These are phyloP conservation scores for Papiliotrema terrestris DNA, from an alignment of 1,284 basidiomycete genomes.

Conservation along the genomic window DNA sequence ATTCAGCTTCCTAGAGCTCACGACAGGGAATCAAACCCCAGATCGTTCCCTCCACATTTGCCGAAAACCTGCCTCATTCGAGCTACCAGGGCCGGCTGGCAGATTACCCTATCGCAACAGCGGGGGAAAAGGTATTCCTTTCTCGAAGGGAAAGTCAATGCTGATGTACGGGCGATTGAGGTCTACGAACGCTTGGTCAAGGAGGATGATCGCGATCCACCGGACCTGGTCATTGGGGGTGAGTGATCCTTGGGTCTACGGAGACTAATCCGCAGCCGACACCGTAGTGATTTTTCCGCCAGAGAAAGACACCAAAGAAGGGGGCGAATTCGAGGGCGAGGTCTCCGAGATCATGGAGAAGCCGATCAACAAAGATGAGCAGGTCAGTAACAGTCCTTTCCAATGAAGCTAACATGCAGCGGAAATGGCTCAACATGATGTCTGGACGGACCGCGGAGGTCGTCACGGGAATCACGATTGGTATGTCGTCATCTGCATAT, in stretches of 20 bases:
- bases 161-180: slow-evolving; percentile 61
- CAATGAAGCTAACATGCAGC: slow-evolving; percentile 9
- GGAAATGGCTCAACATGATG: slow-evolving; percentile 81
- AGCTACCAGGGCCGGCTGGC: slow-evolving; percentile 70
- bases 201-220: slow-evolving; percentile 72
- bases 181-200: slow-evolving; percentile 81
- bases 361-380: slow-evolving; percentile 73
- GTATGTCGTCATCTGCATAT: slow-evolving; percentile 51
- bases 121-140: slow-evolving; percentile 66
- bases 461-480: slow-evolving; percentile 80
- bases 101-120: slow-evolving; percentile 91
- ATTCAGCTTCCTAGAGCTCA: not conserved
- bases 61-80: slow-evolving; percentile 69
- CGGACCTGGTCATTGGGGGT: slow-evolving; percentile 92
- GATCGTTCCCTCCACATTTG: slow-evolving; percentile 82
- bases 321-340: slow-evolving; percentile 30
- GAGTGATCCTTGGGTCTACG: slow-evolving; percentile 17
- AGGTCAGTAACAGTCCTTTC: slow-evolving; percentile 45
- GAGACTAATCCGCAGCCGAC: slow-evolving; percentile 60
- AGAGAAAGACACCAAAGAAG: slow-evolving; percentile 55
- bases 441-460: slow-evolving; percentile 83
- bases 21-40: slow-evolving; percentile 77
- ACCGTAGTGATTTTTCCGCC: slow-evolving; percentile 84
- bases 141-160: not conserved
- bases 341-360: slow-evolving; percentile 66